Conservation (phyloP, 2,329 filamentous ascomycete species). For the Pseudogymnoascus sp. region DNA sequence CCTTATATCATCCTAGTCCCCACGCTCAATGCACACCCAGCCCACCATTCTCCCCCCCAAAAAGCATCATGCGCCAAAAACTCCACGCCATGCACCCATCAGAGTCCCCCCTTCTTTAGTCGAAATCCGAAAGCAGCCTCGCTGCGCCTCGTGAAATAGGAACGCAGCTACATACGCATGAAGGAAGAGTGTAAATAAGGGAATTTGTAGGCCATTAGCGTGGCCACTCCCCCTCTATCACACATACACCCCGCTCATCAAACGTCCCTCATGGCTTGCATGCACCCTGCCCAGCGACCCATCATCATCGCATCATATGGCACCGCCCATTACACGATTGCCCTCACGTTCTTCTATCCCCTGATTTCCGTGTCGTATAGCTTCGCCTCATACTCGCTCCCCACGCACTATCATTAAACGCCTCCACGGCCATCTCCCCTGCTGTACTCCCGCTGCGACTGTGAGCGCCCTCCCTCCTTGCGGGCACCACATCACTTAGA, state of each 20-base stretch:
- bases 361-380: slow-evolving; percentile 57
- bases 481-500: slow-evolving; percentile 17
- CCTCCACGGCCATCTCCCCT: slow-evolving; percentile 69
- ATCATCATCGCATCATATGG: background rate
- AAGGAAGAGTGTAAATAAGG: background rate
- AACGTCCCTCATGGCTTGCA: background rate
- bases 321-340: background rate
- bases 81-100: slow-evolving; percentile 5
- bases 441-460: slow-evolving; percentile 60
- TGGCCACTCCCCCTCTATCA: background rate
- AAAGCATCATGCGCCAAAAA: slow-evolving; percentile 3
- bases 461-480: slow-evolving; percentile 27
- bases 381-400: slow-evolving; percentile 84
- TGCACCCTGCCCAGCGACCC: background rate
- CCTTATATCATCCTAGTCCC: background rate
- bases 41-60: background rate
- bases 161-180: background rate
- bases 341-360: background rate
- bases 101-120: background rate
- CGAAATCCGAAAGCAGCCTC: slow-evolving; percentile 4
- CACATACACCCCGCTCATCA: background rate
- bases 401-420: slow-evolving; percentile 85
- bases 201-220: background rate
- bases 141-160: background rate
- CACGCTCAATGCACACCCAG: slow-evolving; percentile 6